phyloP scores from a whole-genome alignment of 805 yeast genomes.

The Helenozyma baotianmanensis region DNA sequence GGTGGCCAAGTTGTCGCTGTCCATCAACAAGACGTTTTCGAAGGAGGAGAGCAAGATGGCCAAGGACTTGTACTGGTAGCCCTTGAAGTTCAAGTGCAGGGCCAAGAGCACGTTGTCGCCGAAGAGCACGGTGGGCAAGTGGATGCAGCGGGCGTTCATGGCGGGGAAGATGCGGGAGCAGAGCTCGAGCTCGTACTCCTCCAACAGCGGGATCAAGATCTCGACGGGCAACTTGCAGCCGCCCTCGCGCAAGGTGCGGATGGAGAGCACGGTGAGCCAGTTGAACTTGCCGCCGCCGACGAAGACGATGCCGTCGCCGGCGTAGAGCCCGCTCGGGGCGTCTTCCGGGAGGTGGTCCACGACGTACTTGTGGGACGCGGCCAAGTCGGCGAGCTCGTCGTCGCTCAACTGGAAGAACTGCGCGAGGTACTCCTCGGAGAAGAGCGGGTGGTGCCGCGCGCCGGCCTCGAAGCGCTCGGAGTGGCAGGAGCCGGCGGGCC shows the following conservation, averaged over 20 bases:
- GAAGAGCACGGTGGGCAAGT: conserved; percentile 27
- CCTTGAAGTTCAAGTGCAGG: conserved; percentile 35
- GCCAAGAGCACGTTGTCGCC: conserved; percentile 17
- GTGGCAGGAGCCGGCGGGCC: conserved; percentile 12
- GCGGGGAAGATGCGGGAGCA: conserved; percentile 37
- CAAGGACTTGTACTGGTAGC: conserved; percentile 40
- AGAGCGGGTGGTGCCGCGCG: conserved; percentile 29
- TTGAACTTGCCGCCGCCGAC: conserved; percentile 81
- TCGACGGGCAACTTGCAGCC: conserved; percentile 77
- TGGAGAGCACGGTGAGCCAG: conserved; percentile 63
- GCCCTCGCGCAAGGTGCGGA: conserved; percentile 58
- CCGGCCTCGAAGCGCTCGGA: conserved; percentile 29
- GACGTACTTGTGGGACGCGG: conserved; percentile 43
- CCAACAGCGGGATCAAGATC: conserved; percentile 66
- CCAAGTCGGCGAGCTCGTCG: conserved; percentile 42
- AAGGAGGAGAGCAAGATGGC: conserved; percentile 47
- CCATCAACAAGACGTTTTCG: conserved; percentile 65
- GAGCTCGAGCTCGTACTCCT: conserved; percentile 67
- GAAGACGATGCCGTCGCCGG: conserved; percentile 55
- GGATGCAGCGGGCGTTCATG: conserved; percentile 36
- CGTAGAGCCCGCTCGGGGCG: conserved; percentile 33
- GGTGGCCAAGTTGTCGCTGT: conserved; percentile 73
- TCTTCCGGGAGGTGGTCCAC: conserved; percentile 40
- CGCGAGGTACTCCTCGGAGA: conserved; percentile 51
- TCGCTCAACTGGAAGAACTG: conserved; percentile 44